phyloP scores from a whole-genome alignment of 345 rosid species.

The Euphorbia peplus region DNA sequence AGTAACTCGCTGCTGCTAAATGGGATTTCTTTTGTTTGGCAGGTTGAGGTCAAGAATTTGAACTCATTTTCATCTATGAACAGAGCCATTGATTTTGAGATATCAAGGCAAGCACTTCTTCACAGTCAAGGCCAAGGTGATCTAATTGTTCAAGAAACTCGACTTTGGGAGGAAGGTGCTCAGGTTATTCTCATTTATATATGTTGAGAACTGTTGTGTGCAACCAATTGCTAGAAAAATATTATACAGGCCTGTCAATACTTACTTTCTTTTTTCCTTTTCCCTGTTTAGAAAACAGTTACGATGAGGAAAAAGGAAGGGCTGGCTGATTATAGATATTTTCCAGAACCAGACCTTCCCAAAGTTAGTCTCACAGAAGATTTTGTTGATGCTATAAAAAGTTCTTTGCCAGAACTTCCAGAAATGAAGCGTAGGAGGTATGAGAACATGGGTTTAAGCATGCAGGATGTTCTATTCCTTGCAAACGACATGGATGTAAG shows the following conservation, averaged over 20 bases:
- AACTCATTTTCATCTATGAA: constrained; percentile 85
- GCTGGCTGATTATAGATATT: constrained; percentile 88
- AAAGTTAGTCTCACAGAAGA: constrained; percentile 69
- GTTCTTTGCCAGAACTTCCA: constrained; percentile 84
- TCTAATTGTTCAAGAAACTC: constrained; percentile 84
- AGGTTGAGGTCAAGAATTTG: constrained; percentile 93
- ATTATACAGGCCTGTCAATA: constrained; percentile 4
- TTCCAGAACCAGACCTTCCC: constrained; percentile 97
- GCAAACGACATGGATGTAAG: constrained; percentile 76
- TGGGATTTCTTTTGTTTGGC: constrained; percentile 24
- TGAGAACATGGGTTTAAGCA: constrained; percentile 79
- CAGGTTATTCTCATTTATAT: constrained; percentile 45
- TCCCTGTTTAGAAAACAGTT: constrained; percentile 67
- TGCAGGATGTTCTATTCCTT: constrained; percentile 96
- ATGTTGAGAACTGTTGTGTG: not conserved
- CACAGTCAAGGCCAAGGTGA: constrained; percentile 62
- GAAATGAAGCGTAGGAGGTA: constrained; percentile 82
- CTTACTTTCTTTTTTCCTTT: constrained; percentile 15
- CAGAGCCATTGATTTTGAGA: constrained; percentile 90
- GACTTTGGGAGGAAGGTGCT: constrained; percentile 95
- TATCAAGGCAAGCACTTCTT: constrained; percentile 69
- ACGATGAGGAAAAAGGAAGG: constrained; percentile 98
- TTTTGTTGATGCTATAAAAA: constrained; percentile 50
- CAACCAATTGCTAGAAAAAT: constrained; percentile 1
- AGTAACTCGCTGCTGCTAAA: constrained; percentile 16